Conservation (phyloP, 495 filamentous ascomycete genomes). For the Ramalina intermedia region DNA sequence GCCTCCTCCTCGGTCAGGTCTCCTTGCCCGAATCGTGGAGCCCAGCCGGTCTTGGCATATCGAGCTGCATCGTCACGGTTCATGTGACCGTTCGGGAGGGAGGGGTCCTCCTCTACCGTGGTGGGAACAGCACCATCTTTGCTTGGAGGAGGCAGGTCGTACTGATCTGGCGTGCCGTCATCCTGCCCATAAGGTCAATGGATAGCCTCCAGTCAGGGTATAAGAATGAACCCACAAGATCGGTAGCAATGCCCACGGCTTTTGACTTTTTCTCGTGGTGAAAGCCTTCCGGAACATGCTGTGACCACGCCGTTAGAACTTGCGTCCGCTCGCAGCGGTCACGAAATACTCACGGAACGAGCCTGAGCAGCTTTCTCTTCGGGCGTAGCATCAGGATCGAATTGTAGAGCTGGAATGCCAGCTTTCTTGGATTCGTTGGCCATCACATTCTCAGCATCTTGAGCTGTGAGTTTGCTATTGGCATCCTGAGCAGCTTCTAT, state of each 20-base stretch:
- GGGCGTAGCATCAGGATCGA: constrained; percentile 71
- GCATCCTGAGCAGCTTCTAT: constrained; percentile 45
- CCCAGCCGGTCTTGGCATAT: constrained; percentile 70
- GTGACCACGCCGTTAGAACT: constrained; percentile 11
- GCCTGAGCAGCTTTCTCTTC: constrained; percentile 74
- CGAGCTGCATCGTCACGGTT: constrained; percentile 43
- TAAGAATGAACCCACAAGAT: constrained; percentile 36
- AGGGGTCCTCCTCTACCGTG: constrained; percentile 27
- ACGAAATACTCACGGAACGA: constrained; percentile 48
- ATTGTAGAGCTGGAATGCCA: constrained; percentile 66
- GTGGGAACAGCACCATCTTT: constrained; percentile 47
- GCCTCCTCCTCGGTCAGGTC: constrained; percentile 37
- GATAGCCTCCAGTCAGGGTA: not conserved
- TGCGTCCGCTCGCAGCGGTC: not conserved
- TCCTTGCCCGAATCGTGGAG: constrained; percentile 57
- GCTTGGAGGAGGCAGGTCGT: constrained; percentile 64
- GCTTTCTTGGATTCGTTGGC: constrained; percentile 61
- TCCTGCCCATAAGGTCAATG: constrained; percentile 27
- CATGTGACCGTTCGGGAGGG: constrained; percentile 32
- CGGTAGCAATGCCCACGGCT: constrained; percentile 56
- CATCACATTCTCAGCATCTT: constrained; percentile 53
- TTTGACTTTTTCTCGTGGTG: constrained; percentile 49
- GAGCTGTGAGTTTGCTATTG: constrained; percentile 49
- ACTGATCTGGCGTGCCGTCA: constrained; percentile 50
- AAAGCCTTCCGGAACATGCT: constrained; percentile 48